These are phyloP conservation scores for Apiotrichum mycotoxinovorans DNA, from an alignment of 1,284 basidiomycete species.

Conservation along the genomic window DNA sequence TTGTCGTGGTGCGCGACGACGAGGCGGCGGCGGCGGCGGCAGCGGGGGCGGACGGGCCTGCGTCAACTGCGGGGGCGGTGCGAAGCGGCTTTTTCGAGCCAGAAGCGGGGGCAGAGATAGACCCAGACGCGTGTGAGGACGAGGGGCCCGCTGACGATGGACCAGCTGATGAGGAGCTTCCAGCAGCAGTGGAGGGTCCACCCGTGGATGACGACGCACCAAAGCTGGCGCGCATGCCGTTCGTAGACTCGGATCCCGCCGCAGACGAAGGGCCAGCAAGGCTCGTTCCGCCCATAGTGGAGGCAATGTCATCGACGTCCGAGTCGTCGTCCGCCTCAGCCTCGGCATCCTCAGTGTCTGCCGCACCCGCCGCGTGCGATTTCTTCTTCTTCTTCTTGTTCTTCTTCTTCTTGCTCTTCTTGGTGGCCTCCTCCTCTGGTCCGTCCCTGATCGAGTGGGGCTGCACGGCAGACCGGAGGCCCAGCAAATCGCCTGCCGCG, in stretches of 20 bases:
- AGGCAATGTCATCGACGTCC: not conserved
- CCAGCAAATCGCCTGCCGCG: not conserved
- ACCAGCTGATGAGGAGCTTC: not conserved
- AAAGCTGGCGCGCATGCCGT: too few species aligned
- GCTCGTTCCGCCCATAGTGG: not conserved
- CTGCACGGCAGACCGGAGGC: not conserved
- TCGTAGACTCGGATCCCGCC: not conserved
- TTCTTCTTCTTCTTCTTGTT: constrained; percentile 8
- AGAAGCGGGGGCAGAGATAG: too few species aligned
- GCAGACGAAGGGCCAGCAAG: not conserved
- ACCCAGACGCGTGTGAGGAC: too few species aligned
- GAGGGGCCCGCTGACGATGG: not conserved
- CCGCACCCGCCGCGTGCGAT: not conserved
- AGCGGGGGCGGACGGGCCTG: not conserved
- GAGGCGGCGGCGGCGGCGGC: not conserved
- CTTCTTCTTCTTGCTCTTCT: not conserved
- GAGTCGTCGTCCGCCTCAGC: not conserved
- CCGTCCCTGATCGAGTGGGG: not conserved
- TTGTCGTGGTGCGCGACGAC: not conserved
- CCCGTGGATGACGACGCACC: not conserved
- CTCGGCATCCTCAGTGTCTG: not conserved
- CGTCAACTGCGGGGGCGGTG: not conserved
- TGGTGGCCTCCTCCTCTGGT: not conserved
- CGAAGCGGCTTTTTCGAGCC: too few species aligned
- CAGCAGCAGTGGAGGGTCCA: not conserved